Percentiles rank a stretch among this genome's conserved stretches.
Conservation (phyloP, 83 land plant genomes). For the Picea abies region DNA sequence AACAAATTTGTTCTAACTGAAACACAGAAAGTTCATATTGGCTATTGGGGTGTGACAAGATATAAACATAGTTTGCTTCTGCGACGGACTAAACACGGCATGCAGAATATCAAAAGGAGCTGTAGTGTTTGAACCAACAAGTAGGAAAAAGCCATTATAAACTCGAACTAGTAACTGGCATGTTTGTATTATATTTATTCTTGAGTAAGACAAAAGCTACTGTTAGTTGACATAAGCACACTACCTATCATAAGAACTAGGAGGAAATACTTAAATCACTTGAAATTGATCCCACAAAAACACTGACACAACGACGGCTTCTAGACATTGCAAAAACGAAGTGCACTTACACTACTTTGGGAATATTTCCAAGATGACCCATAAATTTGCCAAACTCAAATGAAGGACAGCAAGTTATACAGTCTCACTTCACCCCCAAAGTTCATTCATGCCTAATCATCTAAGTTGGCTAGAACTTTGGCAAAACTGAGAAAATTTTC, state of each 20-base stretch:
- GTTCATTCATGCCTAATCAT: background rate
- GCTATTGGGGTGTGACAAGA: too few species aligned
- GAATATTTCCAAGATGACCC: background rate
- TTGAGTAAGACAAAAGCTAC: background rate
- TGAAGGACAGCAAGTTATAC: background rate
- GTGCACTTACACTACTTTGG: background rate
- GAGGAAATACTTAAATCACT: background rate
- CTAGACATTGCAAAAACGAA: constrained; percentile 3
- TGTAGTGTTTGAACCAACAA: background rate
- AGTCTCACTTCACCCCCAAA: background rate
- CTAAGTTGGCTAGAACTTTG: background rate
- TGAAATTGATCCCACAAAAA: background rate
- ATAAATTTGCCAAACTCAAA: background rate
- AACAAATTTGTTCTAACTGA: too few species aligned
- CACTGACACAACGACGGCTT: background rate
- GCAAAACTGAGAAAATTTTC: constrained; percentile 1
- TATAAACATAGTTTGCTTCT: background rate
- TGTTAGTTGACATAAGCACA: background rate
- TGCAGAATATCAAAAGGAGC: background rate
- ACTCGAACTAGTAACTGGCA: background rate
- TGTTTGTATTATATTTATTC: background rate
- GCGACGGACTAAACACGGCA: background rate
- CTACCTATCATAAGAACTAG: background rate
- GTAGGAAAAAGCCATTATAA: background rate
- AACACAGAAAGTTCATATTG: too few species aligned